These are phyloP conservation scores for Didymella pomorum DNA, from an alignment of 2,329 filamentous ascomycete genomes.

Conservation along the genomic window DNA sequence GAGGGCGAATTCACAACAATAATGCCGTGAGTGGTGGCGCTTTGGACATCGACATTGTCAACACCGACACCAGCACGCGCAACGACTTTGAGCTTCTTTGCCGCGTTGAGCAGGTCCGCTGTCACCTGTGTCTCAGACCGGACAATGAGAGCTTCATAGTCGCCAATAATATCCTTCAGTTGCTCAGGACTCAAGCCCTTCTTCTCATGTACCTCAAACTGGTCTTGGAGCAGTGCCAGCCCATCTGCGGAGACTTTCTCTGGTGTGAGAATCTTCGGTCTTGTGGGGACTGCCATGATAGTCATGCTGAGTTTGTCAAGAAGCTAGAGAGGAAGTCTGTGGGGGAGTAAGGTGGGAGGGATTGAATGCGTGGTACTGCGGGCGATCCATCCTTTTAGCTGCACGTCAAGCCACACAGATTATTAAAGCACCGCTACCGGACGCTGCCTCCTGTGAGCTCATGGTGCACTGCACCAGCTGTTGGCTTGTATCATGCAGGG, in stretches of 20 bases:
- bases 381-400: slow-evolving; percentile 14
- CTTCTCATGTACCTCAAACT: slow-evolving; percentile 74
- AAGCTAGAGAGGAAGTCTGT: not conserved
- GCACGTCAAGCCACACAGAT: slow-evolving; percentile 12
- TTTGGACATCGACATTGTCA: slow-evolving; percentile 80
- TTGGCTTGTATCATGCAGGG: slow-evolving; percentile 27
- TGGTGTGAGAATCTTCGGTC: slow-evolving; percentile 71
- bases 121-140: slow-evolving; percentile 85
- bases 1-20: slow-evolving; percentile 82
- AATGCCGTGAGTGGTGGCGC: slow-evolving; percentile 75
- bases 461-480: slow-evolving; percentile 35
- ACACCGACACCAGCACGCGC: slow-evolving; percentile 81
- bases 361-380: not conserved
- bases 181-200: slow-evolving; percentile 69
- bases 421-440: slow-evolving; percentile 40
- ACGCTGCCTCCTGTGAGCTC: slow-evolving; percentile 8
- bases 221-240: slow-evolving; percentile 70
- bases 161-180: slow-evolving; percentile 70
- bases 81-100: slow-evolving; percentile 76
- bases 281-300: slow-evolving; percentile 38
- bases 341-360: not conserved
- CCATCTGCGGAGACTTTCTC: slow-evolving; percentile 85
- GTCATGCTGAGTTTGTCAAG: slow-evolving; percentile 35
- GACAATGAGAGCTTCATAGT: slow-evolving; percentile 79
- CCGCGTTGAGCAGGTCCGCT: slow-evolving; percentile 69